Conservation (phyloP, 306 rosid genomes). For the Trifolium pratense region DNA sequence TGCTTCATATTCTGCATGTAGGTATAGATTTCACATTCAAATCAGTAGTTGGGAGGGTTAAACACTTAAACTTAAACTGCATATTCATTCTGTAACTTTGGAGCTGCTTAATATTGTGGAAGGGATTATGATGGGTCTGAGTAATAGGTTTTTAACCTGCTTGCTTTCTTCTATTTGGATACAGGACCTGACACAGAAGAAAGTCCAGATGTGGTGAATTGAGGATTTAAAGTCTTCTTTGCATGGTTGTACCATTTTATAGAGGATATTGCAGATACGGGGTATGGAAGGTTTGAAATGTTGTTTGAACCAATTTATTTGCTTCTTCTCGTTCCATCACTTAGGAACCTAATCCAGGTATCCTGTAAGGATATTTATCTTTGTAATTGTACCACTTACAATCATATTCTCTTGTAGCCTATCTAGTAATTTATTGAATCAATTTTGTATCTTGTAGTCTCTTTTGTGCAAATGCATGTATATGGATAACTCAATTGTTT, state of each 20-base stretch:
- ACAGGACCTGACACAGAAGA: constrained; percentile 57
- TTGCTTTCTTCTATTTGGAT: constrained; percentile 39
- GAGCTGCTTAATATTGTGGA: constrained; percentile 14
- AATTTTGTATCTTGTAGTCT: constrained; percentile 47
- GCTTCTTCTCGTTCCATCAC: constrained; percentile 36
- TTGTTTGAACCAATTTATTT: constrained; percentile 34
- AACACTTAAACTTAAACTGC: neutral
- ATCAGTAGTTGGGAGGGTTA: constrained; percentile 1
- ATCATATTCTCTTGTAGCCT: constrained; percentile 36
- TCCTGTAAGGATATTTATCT: constrained; percentile 36
- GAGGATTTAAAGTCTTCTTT: constrained; percentile 38
- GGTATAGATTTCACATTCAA: neutral
- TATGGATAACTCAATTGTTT: constrained; percentile 38
- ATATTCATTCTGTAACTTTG: neutral
- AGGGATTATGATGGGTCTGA: constrained; percentile 6
- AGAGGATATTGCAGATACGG: constrained; percentile 42
- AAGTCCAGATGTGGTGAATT: constrained; percentile 47
- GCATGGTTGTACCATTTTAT: constrained; percentile 30
- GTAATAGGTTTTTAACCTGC: constrained; percentile 33
- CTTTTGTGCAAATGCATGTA: constrained; percentile 48
- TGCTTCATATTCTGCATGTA: neutral
- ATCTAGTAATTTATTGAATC: constrained; percentile 40
- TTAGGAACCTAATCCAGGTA: constrained; percentile 33
- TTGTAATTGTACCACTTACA: constrained; percentile 19
- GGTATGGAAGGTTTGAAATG: constrained; percentile 25